Base-by-base conservation (phyloP, 2,329 filamentous ascomycete species). In the Phaeoacremonium minimum region DNA sequence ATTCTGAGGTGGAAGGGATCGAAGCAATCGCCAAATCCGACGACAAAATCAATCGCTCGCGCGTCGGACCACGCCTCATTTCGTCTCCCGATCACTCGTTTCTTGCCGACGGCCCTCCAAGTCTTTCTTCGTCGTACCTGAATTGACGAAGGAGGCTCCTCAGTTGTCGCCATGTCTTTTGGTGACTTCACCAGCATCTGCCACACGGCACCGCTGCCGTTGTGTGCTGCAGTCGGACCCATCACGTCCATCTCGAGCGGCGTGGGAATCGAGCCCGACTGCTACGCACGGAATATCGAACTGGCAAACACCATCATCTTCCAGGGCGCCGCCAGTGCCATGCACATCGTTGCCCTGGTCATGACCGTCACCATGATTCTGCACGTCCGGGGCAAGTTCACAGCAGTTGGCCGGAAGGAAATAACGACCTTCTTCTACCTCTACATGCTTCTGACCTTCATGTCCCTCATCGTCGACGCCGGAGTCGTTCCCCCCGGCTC, bases 331-430 rank as follows among this genome's bases (percentile, higher is more conserved):
- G 82, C 89, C 15, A 87, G 87, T 44, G 89, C 91, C 56, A 87
- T 93, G 67, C 93, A 98, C 63, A 97, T 98, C 48, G 69, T 85
- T 39, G 87, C 91, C 12, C 71, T 98, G 41, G 70, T 82, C 50
- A 96, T 98, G 91, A 94, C 89, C 4, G 85, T 91, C 7, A 84
- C 95, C 53, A 98, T 98, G 93, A 89, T 98, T 44, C 73, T 98
- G 46, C 93, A 98, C 62, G 87, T 98, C 45, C 80, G 93, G 51
- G 91, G 87, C 52, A 98, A 98, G 67, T 98, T 98, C 63, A 98
- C 93, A 15, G 93, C 93, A 53, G 93, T 98, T 51, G 91, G 80
- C 41, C 77, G 77, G 40, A 79, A 78, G 57, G 77, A 83, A 61
- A 80, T 83, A 45, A 85, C 87, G 34, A 87, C 85, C 33, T 97